Conservation (phyloP, 306 rosid genomes). For the Sindora glabra region DNA sequence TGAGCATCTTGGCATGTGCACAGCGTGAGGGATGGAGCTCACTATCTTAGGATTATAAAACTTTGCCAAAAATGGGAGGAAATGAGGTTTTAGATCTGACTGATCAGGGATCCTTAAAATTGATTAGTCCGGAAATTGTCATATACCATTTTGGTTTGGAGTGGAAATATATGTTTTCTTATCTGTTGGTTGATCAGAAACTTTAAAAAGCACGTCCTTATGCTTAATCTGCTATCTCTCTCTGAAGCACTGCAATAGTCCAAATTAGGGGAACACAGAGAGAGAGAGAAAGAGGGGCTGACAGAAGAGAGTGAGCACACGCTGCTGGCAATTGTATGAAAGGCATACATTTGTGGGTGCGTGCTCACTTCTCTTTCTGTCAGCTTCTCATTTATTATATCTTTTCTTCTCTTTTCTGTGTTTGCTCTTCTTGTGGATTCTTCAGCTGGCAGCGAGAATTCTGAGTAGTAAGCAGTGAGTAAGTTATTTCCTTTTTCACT, state of each 20-base stretch:
- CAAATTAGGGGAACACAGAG: constrained; percentile 11
- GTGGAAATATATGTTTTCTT: neutral
- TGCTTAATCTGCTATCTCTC: too few relatives aligned
- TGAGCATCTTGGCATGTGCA: neutral
- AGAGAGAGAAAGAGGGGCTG: constrained; percentile 32
- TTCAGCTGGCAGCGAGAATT: too few relatives aligned
- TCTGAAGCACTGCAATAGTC: too few relatives aligned
- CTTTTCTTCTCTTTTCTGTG: neutral
- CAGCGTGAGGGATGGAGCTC: neutral
- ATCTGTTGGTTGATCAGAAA: neutral
- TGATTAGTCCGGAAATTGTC: neutral
- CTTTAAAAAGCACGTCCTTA: neutral
- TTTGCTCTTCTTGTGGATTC: neutral
- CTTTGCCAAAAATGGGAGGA: neutral
- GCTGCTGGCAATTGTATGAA: constrained; percentile 45
- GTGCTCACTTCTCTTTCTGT: constrained; percentile 80
- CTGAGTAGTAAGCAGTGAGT: too few relatives aligned
- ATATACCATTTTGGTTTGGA: neutral
- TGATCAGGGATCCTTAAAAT: too few relatives aligned
- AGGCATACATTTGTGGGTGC: constrained; percentile 36
- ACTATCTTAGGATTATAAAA: too few relatives aligned
- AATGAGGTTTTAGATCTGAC: constrained; percentile 10
- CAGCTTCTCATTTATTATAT: constrained; percentile 15
- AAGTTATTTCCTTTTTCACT: too few relatives aligned
- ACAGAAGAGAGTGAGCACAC: constrained; percentile 99